Evolutionary conservation across 2,329 filamentous ascomycete species (phyloP).

Genomic region (Fusarium globosum): DNA sequence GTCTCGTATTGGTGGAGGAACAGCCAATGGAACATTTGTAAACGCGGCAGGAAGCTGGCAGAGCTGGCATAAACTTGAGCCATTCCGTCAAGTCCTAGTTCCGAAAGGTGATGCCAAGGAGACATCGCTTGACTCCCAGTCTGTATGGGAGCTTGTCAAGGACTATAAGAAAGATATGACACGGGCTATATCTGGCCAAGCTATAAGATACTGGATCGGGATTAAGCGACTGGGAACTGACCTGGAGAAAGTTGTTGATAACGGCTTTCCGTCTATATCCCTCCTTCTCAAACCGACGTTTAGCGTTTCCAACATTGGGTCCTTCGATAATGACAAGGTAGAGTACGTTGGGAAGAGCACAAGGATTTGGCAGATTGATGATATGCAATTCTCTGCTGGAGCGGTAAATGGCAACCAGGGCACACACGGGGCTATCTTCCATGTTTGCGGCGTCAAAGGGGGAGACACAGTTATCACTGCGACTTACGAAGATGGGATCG

Average conservation of each 20-base stretch:
- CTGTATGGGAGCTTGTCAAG: conserved; percentile 12
- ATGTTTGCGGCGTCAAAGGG: conserved; percentile 16
- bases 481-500: conserved; percentile 20
- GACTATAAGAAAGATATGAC: conserved; percentile 7
- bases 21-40: not conserved
- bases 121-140: not conserved
- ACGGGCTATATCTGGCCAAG: not conserved
- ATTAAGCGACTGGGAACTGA: conserved; percentile 14
- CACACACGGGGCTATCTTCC: not conserved
- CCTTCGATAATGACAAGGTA: not conserved
- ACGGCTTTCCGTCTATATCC: conserved; percentile 13
- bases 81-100: not conserved
- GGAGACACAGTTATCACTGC: conserved; percentile 27
- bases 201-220: not conserved
- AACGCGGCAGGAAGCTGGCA: conserved; percentile 7
- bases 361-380: conserved; percentile 25
- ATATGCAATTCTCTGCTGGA: conserved; percentile 29
- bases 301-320: conserved; percentile 21
- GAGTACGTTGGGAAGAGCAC: not conserved
- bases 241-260: conserved; percentile 8
- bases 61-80: not conserved
- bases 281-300: conserved; percentile 20
- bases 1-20: not conserved
- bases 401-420: conserved; percentile 19
- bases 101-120: not conserved